A percentile compares a stretch with the other conserved stretches of the same genome.
Evolutionary conservation across 768 basidiomycete genomes (phyloP).

Genomic region (Suillus occidentalis): DNA sequence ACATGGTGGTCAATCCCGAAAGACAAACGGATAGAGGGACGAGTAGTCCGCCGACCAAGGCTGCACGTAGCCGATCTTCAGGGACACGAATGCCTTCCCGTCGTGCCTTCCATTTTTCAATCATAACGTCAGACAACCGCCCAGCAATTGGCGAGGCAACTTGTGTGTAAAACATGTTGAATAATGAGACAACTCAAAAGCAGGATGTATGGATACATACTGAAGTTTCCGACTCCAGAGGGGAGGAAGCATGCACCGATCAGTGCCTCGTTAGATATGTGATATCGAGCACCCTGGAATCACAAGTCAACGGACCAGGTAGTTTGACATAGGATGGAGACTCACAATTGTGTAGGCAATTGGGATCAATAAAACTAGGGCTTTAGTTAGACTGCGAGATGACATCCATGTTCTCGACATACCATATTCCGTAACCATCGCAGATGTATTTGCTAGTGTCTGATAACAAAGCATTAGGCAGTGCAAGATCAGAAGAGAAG

Average conservation of each 20-base stretch:
- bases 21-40: constrained; percentile 50
- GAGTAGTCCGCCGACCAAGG: constrained; percentile 40
- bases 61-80: constrained; percentile 34
- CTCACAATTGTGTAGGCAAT: constrained; percentile 61
- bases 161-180: constrained; percentile 17
- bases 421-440: constrained; percentile 44
- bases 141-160: constrained; percentile 61
- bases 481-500: background rate
- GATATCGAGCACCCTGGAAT: constrained; percentile 51
- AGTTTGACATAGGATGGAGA: constrained; percentile 21
- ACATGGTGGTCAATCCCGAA: constrained; percentile 47
- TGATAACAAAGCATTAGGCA: constrained; percentile 12
- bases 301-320: background rate
- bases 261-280: constrained; percentile 54
- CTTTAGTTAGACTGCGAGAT: background rate
- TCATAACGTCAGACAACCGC: constrained; percentile 49
- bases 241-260: constrained; percentile 64
- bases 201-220: constrained; percentile 18
- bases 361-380: constrained; percentile 45
- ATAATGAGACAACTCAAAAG: background rate
- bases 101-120: constrained; percentile 43
- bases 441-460: constrained; percentile 34
- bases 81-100: constrained; percentile 29
- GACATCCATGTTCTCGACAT: constrained; percentile 11
- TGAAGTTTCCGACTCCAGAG: constrained; percentile 56